A percentile compares a stretch with the other conserved stretches of the same genome.
phyloP scores from a whole-genome alignment of 2,329 filamentous ascomycete species.

The Penicillium sp. region DNA sequence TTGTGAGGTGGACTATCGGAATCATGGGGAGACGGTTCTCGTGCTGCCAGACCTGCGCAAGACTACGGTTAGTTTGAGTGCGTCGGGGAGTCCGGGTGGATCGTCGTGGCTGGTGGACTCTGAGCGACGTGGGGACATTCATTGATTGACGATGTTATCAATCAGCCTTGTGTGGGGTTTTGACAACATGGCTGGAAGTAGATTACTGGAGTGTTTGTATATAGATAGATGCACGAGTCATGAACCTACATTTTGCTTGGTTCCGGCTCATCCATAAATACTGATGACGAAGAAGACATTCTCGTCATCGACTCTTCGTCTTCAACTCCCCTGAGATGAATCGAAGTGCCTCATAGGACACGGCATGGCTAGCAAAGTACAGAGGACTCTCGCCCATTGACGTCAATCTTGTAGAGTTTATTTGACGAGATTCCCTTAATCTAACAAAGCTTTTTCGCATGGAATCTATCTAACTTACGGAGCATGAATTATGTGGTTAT shows the following conservation, averaged over 20 bases:
- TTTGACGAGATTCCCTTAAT: too few species aligned
- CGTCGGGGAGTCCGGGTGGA: constrained; percentile 60
- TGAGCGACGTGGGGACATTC: constrained; percentile 43
- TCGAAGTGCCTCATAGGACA: too few species aligned
- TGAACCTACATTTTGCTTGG: constrained; percentile 8
- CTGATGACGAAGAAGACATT: too few species aligned
- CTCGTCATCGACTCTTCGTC: too few species aligned
- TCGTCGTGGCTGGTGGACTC: constrained; percentile 68
- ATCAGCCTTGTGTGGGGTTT: neutral
- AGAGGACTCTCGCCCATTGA: neutral
- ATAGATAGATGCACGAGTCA: constrained; percentile 26
- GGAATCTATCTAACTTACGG: too few species aligned
- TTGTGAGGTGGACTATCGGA: constrained; percentile 79
- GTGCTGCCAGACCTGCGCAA: constrained; percentile 71
- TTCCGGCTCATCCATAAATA: neutral
- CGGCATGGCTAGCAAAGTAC: neutral
- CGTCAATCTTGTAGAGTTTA: neutral
- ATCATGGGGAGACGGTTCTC: constrained; percentile 73
- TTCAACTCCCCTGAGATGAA: too few species aligned
- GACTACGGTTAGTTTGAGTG: constrained; percentile 72
- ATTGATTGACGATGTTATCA: constrained; percentile 4
- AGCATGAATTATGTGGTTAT: too few species aligned
- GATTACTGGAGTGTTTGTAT: neutral
- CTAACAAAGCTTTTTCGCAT: too few species aligned
- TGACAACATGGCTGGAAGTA: neutral